phyloP scores from a whole-genome alignment of 257 asterid genomes.

The Solanum verrucosum region DNA sequence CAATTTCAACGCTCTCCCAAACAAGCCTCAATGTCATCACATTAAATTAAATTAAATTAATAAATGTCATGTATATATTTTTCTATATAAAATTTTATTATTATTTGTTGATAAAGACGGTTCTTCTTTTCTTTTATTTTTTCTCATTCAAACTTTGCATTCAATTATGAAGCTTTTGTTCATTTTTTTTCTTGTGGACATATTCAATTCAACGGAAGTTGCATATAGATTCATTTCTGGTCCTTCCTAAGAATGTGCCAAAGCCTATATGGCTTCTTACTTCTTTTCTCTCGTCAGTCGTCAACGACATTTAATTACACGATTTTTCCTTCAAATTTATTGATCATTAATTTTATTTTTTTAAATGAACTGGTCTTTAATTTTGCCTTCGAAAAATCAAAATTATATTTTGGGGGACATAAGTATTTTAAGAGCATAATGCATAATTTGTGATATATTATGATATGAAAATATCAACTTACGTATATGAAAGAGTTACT shows the following conservation, averaged over 20 bases:
- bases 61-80: background rate
- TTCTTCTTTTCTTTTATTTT: background rate
- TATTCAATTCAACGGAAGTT: background rate
- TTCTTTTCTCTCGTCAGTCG: background rate
- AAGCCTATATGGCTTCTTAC: background rate
- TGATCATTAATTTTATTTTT: background rate
- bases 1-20: background rate
- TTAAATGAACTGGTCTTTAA: background rate
- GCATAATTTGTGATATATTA: background rate
- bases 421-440: background rate
- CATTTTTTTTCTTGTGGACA: background rate
- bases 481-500: no score
- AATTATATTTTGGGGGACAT: background rate
- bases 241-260: background rate
- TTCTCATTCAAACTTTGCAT: background rate
- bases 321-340: background rate
- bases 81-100: background rate
- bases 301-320: background rate
- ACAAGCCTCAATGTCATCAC: background rate
- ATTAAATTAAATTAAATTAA: background rate
- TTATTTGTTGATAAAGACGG: background rate
- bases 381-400: background rate
- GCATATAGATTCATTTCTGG: background rate
- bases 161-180: background rate
- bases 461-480: background rate